Evolutionary conservation across 352 stramenopile species (phyloP).

Genomic region (Phytophthora foliorum): DNA sequence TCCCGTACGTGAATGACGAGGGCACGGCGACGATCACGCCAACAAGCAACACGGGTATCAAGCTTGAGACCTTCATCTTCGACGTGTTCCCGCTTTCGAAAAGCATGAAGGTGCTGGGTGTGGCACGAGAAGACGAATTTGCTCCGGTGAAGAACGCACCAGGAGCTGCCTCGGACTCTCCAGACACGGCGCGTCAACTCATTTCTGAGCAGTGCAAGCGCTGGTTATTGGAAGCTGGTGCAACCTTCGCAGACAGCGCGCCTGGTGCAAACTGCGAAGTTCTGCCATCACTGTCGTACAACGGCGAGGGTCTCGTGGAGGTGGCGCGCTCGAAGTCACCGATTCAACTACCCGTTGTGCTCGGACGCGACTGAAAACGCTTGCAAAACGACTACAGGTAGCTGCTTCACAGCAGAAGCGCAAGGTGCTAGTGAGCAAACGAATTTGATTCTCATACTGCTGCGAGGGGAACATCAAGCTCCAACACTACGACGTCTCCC

Average conservation of each 20-base stretch:
- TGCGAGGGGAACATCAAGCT: slow-evolving; percentile 34
- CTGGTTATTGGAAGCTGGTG: slow-evolving; percentile 70
- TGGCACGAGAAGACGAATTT: slow-evolving; percentile 92
- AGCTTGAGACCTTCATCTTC: slow-evolving; percentile 99
- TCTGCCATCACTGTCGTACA: slow-evolving; percentile 84
- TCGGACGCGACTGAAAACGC: slow-evolving; percentile 21
- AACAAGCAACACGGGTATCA: slow-evolving; percentile 94
- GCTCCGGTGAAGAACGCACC: slow-evolving; percentile 92
- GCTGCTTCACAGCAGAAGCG: background rate
- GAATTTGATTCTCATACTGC: slow-evolving; percentile 41
- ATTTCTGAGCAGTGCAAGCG: slow-evolving; percentile 65
- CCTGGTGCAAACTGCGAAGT: slow-evolving; percentile 72
- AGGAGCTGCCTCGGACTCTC: slow-evolving; percentile 74
- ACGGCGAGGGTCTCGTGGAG: slow-evolving; percentile 77
- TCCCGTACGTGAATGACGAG: slow-evolving; percentile 90
- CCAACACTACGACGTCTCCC: slow-evolving; percentile 27
- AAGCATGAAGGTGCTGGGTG: slow-evolving; percentile 95
- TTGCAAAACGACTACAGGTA: background rate
- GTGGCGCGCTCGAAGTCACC: slow-evolving; percentile 48
- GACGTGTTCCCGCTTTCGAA: slow-evolving; percentile 97
- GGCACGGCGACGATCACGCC: slow-evolving; percentile 90
- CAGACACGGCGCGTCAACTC: slow-evolving; percentile 77
- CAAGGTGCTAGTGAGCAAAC: slow-evolving; percentile 18
- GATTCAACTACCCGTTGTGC: slow-evolving; percentile 51
- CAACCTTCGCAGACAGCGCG: slow-evolving; percentile 39